phyloP scores from a whole-genome alignment of 148 eudicot genomes.

The Silene conica region DNA sequence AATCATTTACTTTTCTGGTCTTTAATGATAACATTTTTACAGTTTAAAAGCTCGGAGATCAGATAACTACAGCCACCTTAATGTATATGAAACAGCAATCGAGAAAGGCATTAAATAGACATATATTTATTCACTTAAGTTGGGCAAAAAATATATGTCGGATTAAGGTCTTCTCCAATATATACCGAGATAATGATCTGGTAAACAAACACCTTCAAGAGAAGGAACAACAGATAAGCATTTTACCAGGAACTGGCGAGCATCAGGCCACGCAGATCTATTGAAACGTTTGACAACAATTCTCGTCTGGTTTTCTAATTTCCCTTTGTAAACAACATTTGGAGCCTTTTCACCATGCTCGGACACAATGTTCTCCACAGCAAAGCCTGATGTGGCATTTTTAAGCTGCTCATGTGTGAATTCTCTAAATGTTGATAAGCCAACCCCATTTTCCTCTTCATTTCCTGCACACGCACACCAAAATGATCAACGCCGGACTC shows the following conservation, averaged over 20 bases:
- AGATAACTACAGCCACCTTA: too few relatives aligned
- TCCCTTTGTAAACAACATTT: slow-evolving; percentile 69
- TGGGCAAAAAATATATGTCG: too few relatives aligned
- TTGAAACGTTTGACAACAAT: slow-evolving; percentile 66
- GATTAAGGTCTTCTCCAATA: too few relatives aligned
- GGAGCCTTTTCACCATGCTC: slow-evolving; percentile 73
- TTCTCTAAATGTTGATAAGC: slow-evolving; percentile 42
- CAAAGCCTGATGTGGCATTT: slow-evolving; percentile 64
- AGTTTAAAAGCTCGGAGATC: too few relatives aligned
- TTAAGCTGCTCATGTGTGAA: slow-evolving; percentile 57
- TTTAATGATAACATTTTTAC: too few relatives aligned
- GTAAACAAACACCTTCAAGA: too few relatives aligned
- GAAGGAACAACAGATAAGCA: slow-evolving; percentile 1
- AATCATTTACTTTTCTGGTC: too few relatives aligned
- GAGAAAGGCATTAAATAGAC: too few relatives aligned
- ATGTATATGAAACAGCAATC: too few relatives aligned
- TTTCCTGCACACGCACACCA: slow-evolving; percentile 27
- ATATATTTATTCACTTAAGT: too few relatives aligned
- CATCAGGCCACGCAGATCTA: slow-evolving; percentile 61
- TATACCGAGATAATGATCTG: too few relatives aligned
- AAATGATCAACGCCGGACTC: background rate
- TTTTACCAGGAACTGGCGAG: slow-evolving; percentile 53
- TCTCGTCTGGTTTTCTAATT: slow-evolving; percentile 57
- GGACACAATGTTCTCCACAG: slow-evolving; percentile 62
- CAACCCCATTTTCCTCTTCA: slow-evolving; percentile 35